Evolutionary conservation across 2,329 filamentous ascomycete genomes (phyloP).

Genomic region (Biscogniauxia marginata): DNA sequence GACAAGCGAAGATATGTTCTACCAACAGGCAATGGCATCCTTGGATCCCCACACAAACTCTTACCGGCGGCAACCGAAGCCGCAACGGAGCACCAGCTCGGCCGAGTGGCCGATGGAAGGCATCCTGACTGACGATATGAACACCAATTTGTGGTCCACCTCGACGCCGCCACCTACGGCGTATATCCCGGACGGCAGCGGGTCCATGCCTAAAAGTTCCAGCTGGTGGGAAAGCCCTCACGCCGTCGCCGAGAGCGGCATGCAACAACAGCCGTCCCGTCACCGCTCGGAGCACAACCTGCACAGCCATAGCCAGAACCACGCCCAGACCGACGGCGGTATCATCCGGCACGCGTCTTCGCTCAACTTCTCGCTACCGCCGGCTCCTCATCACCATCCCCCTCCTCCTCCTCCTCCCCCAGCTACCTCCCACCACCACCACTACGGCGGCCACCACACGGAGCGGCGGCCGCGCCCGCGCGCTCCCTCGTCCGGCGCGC

Average conservation of each 20-base stretch:
- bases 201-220: constrained; percentile 10
- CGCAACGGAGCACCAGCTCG: constrained; percentile 25
- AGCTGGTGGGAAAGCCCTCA: constrained; percentile 27
- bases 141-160: constrained; percentile 13
- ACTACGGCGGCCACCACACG: constrained; percentile 18
- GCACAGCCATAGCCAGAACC: constrained; percentile 1
- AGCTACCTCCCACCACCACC: constrained; percentile 18
- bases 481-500: constrained; percentile 54
- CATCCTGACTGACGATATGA: constrained; percentile 23
- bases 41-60: constrained; percentile 12
- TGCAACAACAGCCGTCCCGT: neutral
- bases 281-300: neutral
- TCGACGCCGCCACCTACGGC: constrained; percentile 11
- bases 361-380: constrained; percentile 1
- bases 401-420: constrained; percentile 13
- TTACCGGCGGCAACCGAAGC: constrained; percentile 9
- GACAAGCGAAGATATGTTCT: constrained; percentile 22
- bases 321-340: neutral
- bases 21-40: constrained; percentile 11
- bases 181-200: constrained; percentile 19
- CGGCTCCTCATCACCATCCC: constrained; percentile 19
- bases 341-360: neutral
- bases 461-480: constrained; percentile 48
- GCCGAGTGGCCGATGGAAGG: constrained; percentile 35
- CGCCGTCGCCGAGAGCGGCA: constrained; percentile 1